Conservation (phyloP, 345 rosid genomes). For the Tarenaya hassleriana region DNA sequence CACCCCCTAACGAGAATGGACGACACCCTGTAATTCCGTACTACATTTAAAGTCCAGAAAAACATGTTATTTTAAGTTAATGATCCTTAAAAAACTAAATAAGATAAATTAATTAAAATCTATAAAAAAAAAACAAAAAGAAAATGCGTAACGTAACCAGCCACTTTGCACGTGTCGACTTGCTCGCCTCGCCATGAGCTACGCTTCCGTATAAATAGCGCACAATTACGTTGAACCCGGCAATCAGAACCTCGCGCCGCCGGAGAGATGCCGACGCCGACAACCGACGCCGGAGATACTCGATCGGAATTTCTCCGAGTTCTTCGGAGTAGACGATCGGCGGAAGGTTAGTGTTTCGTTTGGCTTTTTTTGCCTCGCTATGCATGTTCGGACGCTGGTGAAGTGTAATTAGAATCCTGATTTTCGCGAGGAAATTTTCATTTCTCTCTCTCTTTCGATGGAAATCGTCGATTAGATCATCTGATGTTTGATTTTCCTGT, state of each 20-base stretch:
- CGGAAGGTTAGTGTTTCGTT: conserved; percentile 32
- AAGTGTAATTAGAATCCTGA: not conserved
- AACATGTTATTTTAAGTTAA: too few relatives aligned
- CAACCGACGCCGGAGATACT: conserved; percentile 25
- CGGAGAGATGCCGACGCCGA: conserved; percentile 23
- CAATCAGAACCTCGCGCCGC: not conserved
- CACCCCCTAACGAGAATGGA: too few relatives aligned
- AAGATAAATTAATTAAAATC: too few relatives aligned
- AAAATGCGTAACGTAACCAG: too few relatives aligned
- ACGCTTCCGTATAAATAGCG: not conserved
- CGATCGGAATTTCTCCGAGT: conserved; percentile 48
- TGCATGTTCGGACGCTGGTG: not conserved
- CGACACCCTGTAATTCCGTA: too few relatives aligned
- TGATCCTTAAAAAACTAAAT: too few relatives aligned
- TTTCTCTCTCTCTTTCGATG: not conserved
- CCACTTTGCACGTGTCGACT: too few relatives aligned
- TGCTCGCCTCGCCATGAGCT: not conserved
- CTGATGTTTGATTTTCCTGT: too few relatives aligned
- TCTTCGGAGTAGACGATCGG: conserved; percentile 46
- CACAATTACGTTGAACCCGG: too few relatives aligned
- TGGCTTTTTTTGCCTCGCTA: not conserved
- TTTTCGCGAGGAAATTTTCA: not conserved
- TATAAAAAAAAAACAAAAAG: too few relatives aligned
- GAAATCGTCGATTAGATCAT: too few relatives aligned
- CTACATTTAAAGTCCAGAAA: too few relatives aligned